These are phyloP conservation scores for Asterochloris sp. DNA, from an alignment of 139 green algal genomes.

Conservation along the genomic window DNA sequence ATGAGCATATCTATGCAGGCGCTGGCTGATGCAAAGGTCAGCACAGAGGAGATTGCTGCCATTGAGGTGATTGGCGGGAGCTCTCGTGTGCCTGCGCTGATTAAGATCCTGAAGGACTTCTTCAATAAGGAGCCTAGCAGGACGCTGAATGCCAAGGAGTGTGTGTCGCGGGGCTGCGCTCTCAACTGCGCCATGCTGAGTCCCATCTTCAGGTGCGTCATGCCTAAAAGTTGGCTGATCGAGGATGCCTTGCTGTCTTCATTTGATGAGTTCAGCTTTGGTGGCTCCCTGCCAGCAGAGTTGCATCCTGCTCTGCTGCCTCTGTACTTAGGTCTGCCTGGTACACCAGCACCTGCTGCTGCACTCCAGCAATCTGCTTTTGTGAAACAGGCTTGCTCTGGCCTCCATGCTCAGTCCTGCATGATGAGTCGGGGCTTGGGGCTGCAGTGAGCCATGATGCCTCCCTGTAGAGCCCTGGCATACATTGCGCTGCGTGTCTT, in stretches of 20 bases:
- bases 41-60: slow-evolving; percentile 61
- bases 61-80: slow-evolving; percentile 90
- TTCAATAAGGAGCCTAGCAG: slow-evolving; percentile 70
- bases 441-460: too few relatives aligned
- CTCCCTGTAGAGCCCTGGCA: too few relatives aligned
- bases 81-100: slow-evolving; percentile 83
- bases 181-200: slow-evolving; percentile 98
- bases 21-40: slow-evolving; percentile 61
- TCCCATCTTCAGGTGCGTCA: slow-evolving; percentile 79
- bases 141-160: slow-evolving; percentile 97
- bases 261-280: neutral
- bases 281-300: too few relatives aligned
- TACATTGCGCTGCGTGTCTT: too few relatives aligned
- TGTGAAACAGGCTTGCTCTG: too few relatives aligned
- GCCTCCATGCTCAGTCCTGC: too few relatives aligned
- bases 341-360: too few relatives aligned
- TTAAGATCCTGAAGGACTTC: slow-evolving; percentile 43
- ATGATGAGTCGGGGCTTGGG: too few relatives aligned
- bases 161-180: slow-evolving; percentile 83
- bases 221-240: neutral
- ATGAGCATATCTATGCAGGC: slow-evolving; percentile 31
- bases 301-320: too few relatives aligned
- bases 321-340: too few relatives aligned
- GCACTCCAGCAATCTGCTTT: too few relatives aligned
- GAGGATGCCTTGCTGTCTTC: neutral